phyloP scores from a whole-genome alignment of 768 basidiomycete species.

The Leccinum variicolor region DNA sequence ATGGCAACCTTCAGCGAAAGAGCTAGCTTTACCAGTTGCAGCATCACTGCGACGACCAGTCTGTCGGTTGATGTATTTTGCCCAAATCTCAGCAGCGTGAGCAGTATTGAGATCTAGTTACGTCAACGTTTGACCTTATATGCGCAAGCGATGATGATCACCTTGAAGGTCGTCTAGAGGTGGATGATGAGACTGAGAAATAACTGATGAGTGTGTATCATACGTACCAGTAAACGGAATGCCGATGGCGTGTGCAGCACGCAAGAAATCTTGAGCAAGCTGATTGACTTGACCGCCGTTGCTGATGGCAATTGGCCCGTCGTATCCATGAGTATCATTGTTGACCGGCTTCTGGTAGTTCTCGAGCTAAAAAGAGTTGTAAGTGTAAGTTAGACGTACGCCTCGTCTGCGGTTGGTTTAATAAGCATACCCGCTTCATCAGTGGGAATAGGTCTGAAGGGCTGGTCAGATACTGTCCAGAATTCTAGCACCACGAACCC shows the following conservation, averaged over 20 bases:
- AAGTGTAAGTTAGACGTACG: neutral
- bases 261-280: slow-evolving; percentile 67
- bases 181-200: neutral
- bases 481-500: slow-evolving; percentile 4
- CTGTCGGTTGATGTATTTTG: slow-evolving; percentile 73
- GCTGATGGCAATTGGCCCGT: slow-evolving; percentile 71
- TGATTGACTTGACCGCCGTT: slow-evolving; percentile 63
- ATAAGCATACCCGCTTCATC: slow-evolving; percentile 55
- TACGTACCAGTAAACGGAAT: slow-evolving; percentile 61
- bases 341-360: slow-evolving; percentile 74
- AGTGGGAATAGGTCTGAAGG: slow-evolving; percentile 62
- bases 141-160: slow-evolving; percentile 4
- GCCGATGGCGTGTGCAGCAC: slow-evolving; percentile 57
- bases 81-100: slow-evolving; percentile 70
- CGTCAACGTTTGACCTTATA: neutral
- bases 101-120: slow-evolving; percentile 50
- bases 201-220: neutral
- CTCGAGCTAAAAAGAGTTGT: slow-evolving; percentile 46
- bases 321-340: slow-evolving; percentile 66
- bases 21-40: slow-evolving; percentile 47
- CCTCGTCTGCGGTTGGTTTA: neutral
- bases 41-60: slow-evolving; percentile 72
- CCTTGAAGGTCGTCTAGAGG: slow-evolving; percentile 61
- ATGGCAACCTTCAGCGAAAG: neutral
- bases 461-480: neutral